Evolutionary conservation across 140 eudicot genomes (phyloP), one percentile per base, ranked within the genome.

Genomic region (Stevia rebaudiana): DNA sequence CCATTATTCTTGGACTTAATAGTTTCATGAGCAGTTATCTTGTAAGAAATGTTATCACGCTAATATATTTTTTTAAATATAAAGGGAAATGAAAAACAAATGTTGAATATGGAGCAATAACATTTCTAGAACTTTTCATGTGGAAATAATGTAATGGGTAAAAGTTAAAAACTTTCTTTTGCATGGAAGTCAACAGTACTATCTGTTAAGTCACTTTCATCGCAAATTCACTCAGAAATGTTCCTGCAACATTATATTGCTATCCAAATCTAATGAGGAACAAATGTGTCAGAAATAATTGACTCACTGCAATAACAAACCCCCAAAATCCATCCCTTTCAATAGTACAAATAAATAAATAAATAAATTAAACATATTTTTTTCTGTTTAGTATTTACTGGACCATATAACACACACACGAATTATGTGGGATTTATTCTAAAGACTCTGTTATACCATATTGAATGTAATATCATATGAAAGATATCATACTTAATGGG

Each of bases 401-500:
- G 41, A 36, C 10, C 11, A 36, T 6, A 33, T 33, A 8, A 8
- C 1, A 36, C 8, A 0, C 7, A 13, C 1, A 13, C 23, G 16
- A 0, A 44, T 73, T 61, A 80, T 24, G 67, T 61, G 44, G 77
- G 70, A 22, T 71, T 73, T 54, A 79, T 41, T 67, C 79, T 82
- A 51, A 81, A 81, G 10, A 89, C 95, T 75, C 95, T 74, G 35
- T 77, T 89, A 61, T 79, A 81, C 97, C 97, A 85, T 21, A 89
- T 76, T 1, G 97, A 89, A 61, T 89, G 95, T 3, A 89, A 76
- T 43, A 83, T 83, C 97, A 89, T 89, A 65, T 85, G 86, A 12
- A 89, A 86, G 33, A 86, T 76, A 68, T 89, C 97, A 60, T 83
- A 89, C 79, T 83, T 86, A 46, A 74, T 85, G 42, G 95, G 95